These are phyloP conservation scores for Epichloe brachyelytri DNA, from an alignment of 2,329 filamentous ascomycete genomes.

Conservation along the genomic window DNA sequence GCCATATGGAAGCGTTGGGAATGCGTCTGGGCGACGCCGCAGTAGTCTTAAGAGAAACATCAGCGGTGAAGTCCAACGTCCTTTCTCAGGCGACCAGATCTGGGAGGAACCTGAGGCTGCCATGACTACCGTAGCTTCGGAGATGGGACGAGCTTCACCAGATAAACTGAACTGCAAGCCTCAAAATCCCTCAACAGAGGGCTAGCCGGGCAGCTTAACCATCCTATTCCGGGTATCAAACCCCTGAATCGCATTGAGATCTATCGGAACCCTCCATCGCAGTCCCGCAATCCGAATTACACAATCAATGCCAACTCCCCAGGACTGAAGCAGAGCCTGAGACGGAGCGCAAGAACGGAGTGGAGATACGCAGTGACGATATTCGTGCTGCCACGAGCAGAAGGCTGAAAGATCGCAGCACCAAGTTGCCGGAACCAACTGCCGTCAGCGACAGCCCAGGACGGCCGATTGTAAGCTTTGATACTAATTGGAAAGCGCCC, in stretches of 20 bases:
- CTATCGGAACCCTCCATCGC: conserved; percentile 68
- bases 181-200: conserved; percentile 18
- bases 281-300: conserved; percentile 72
- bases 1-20: conserved; percentile 27
- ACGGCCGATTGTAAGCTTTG: conserved; percentile 94
- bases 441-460: conserved; percentile 83
- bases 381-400: conserved; percentile 86
- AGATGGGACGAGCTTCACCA: conserved; percentile 20
- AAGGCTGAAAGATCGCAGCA: conserved; percentile 72
- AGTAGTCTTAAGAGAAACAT: conserved; percentile 57
- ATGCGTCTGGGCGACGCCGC: conserved; percentile 36
- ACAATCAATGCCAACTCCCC: conserved; percentile 45
- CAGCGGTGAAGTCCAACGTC: conserved; percentile 52
- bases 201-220: conserved; percentile 28
- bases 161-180: conserved; percentile 21
- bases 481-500: conserved; percentile 66
- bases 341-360: conserved; percentile 56
- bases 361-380: conserved; percentile 76
- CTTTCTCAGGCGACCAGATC: conserved; percentile 67
- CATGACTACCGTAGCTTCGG: conserved; percentile 1
- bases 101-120: conserved; percentile 68
- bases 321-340: conserved; percentile 24
- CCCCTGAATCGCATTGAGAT: conserved; percentile 53
- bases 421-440: conserved; percentile 75
- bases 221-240: conserved; percentile 20